Conservation (phyloP, 2,329 filamentous ascomycete species). For the Fusarium nelsonii region DNA sequence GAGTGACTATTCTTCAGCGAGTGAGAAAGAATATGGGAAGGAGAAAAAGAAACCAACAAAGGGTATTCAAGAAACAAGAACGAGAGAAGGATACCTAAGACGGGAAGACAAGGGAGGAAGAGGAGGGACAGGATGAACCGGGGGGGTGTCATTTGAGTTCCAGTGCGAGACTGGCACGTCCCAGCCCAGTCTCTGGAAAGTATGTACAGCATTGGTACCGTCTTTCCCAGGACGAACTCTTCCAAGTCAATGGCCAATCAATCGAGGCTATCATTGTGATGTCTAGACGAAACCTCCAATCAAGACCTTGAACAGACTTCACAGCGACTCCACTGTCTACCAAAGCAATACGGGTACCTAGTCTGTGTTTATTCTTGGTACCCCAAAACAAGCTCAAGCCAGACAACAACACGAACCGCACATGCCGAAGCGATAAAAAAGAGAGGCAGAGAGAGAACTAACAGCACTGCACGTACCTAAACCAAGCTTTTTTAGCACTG, state of each 20-base stretch:
- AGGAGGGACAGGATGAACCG: constrained; percentile 2
- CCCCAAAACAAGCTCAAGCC: constrained; percentile 6
- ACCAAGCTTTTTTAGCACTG: neutral
- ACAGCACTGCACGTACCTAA: too few species aligned
- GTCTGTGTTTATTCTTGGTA: constrained; percentile 23
- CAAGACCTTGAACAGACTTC: neutral
- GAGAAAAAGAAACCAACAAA: constrained; percentile 19
- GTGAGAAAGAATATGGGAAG: constrained; percentile 16
- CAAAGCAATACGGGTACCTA: too few species aligned
- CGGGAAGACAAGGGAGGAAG: constrained; percentile 26
- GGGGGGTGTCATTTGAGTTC: constrained; percentile 33
- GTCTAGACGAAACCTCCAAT: neutral
- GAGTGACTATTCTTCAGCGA: constrained; percentile 23
- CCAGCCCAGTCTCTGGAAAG: constrained; percentile 26
- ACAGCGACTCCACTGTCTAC: neutral
- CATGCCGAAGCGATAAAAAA: constrained; percentile 13
- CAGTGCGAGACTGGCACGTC: constrained; percentile 31
- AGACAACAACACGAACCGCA: neutral
- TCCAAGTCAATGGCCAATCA: neutral
- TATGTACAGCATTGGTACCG: constrained; percentile 16
- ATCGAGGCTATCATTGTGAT: neutral
- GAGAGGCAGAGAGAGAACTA: neutral
- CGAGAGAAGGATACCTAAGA: constrained; percentile 16
- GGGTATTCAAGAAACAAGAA: constrained; percentile 33
- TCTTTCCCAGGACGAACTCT: neutral